Percentiles rank a stretch among this genome's conserved stretches.
Evolutionary conservation across 2,329 filamentous ascomycete species (phyloP).

Genomic region (Aspergillus quadricinctus): DNA sequence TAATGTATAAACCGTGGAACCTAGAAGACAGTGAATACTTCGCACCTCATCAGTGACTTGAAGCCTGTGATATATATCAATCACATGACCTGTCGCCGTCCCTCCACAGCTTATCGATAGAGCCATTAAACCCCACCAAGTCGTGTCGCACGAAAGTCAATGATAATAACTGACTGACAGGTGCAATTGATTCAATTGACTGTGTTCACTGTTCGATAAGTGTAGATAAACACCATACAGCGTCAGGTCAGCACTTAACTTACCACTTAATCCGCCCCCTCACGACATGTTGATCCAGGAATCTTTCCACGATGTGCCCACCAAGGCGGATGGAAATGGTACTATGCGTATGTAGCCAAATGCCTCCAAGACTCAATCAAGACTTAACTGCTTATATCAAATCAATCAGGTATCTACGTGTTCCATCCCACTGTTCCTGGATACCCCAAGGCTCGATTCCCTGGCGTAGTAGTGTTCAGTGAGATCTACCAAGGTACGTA

Average conservation of each 20-base stretch:
- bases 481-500: conserved; percentile 87
- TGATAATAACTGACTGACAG: background rate
- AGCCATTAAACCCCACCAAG: background rate
- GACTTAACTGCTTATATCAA: background rate
- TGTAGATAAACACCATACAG: background rate
- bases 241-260: background rate
- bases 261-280: background rate
- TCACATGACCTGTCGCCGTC: background rate
- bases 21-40: background rate
- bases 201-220: background rate
- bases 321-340: conserved; percentile 34
- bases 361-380: background rate
- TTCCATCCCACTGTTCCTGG: conserved; percentile 81
- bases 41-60: background rate
- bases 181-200: background rate
- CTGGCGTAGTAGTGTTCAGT: conserved; percentile 81
- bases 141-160: background rate
- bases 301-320: conserved; percentile 34
- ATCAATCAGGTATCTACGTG: conserved; percentile 69
- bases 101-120: background rate
- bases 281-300: conserved; percentile 35
- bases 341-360: conserved; percentile 31
- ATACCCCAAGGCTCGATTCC: conserved; percentile 85
- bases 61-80: background rate
- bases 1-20: background rate